Percentiles rank a stretch among this genome's conserved stretches.
Conservation (phyloP, 495 filamentous ascomycete genomes). For the Penicillium tannophilum region DNA sequence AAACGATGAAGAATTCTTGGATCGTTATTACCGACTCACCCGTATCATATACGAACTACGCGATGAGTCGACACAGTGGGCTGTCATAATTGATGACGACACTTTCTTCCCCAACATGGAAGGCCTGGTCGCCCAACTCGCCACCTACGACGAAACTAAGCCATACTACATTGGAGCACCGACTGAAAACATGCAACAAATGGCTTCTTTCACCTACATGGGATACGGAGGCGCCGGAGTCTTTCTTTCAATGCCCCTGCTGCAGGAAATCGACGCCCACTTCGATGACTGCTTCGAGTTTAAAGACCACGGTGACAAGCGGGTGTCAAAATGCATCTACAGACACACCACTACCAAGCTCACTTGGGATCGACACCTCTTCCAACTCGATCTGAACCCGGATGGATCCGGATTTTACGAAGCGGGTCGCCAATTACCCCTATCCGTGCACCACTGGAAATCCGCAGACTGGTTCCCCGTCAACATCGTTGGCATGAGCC, state of each 20-base stretch:
- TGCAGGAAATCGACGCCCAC: constrained; percentile 27
- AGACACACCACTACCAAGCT: constrained; percentile 39
- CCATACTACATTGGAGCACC: constrained; percentile 49
- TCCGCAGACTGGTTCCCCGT: constrained; percentile 34
- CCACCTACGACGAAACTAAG: constrained; percentile 32
- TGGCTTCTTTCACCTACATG: constrained; percentile 31
- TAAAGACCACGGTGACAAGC: constrained; percentile 27
- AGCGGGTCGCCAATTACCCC: constrained; percentile 34
- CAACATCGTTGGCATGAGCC: constrained; percentile 33
- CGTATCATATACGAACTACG: constrained; percentile 40
- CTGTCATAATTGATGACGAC: constrained; percentile 60
- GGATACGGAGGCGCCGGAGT: constrained; percentile 54
- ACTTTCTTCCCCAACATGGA: constrained; percentile 53
- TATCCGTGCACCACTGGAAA: constrained; percentile 53
- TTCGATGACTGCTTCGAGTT: constrained; percentile 24
- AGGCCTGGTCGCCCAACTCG: constrained; percentile 34
- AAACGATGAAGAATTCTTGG: constrained; percentile 32
- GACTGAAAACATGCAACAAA: constrained; percentile 41
- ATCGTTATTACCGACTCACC: constrained; percentile 55
- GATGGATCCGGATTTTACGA: constrained; percentile 48
- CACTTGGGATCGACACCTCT: constrained; percentile 39
- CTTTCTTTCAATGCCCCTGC: constrained; percentile 42
- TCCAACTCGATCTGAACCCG: constrained; percentile 41
- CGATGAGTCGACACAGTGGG: constrained; percentile 46
- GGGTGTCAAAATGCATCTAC: constrained; percentile 44